These are phyloP conservation scores for Xylaria sp. DNA, from an alignment of 2,329 filamentous ascomycete genomes.

Conservation along the genomic window DNA sequence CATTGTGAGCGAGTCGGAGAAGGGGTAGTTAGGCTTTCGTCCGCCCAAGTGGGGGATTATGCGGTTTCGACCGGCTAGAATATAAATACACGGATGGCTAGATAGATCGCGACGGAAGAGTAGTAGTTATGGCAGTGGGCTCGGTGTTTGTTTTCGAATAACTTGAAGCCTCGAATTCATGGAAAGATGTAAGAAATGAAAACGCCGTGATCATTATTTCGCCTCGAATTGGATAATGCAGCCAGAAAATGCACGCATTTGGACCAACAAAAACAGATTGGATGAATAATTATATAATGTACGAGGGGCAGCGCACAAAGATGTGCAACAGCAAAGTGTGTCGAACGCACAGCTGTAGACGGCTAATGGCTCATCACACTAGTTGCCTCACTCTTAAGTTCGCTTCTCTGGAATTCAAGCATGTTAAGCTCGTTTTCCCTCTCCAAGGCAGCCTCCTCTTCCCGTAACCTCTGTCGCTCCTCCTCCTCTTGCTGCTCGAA, in stretches of 20 bases:
- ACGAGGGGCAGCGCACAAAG: neutral
- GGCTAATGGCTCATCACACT: conserved; percentile 48
- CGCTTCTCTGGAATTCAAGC: conserved; percentile 51
- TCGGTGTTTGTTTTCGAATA: conserved; percentile 11
- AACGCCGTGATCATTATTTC: conserved; percentile 16
- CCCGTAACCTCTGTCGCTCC: conserved; percentile 53
- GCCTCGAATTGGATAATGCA: conserved; percentile 25
- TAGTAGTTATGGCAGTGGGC: neutral
- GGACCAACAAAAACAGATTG: conserved; percentile 11
- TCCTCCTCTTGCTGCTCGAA: conserved; percentile 66
- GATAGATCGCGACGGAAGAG: conserved; percentile 7
- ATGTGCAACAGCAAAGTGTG: conserved; percentile 10
- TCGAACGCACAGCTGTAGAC: conserved; percentile 3
- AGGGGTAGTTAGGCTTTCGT: neutral
- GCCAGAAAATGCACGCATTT: conserved; percentile 32
- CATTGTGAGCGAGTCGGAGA: neutral
- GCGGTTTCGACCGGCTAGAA: neutral
- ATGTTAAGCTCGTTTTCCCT: conserved; percentile 54
- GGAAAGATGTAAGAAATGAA: conserved; percentile 6
- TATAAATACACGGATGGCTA: conserved; percentile 15
- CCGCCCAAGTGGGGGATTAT: too few species aligned
- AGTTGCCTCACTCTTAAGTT: conserved; percentile 45
- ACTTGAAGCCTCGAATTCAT: conserved; percentile 2
- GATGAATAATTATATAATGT: conserved; percentile 29
- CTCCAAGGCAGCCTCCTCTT: conserved; percentile 53